Evolutionary conservation across 176 grass and related monocot species (phyloP), one percentile per base, ranked within the genome.

Genomic region (Dactylis glomerata): DNA sequence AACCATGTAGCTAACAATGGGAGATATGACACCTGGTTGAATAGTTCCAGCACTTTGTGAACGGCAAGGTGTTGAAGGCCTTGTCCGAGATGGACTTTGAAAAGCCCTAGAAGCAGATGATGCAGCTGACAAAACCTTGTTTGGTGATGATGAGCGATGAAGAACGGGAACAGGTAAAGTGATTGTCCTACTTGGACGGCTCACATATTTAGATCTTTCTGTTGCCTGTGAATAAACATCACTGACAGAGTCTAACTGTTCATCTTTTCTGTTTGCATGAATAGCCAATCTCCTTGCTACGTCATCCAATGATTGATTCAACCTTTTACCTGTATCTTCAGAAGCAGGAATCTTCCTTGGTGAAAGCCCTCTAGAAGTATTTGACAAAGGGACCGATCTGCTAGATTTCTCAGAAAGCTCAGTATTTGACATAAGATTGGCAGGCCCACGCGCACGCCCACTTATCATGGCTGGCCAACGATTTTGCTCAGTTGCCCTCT

Each of bases 21-120:
- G 75, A 30, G 74, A 73, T 36, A 38, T 10, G 73, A 66, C 84
- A 68, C 80, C 68, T 74, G 67, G 54, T 66, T 79, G 84, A 83
- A 49, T 79, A 68, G 51, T 79, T 80, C 52, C 82, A 88, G 79
- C 32, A 84, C 85, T 88, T 86, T 86, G 83, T 75, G 93, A 90
- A 82, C 73, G 69, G 22, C 69, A 79, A 71, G 96, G 89, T 82
- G 96, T 90, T 65, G 91, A 90, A 63, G 90, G 85, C 80, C 93
- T 94, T 75, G 69, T 74, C 74, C 79, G 78, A 34, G 87, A 85
- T 28, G 92, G 87, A 49, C 89, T 94, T n/a, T 87, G 91, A 64
- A 80, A 83, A 56, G 76, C 26, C 72, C 77, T 85, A 59, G 83
- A 91, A 65, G 57, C 28, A 54, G 51, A 86, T 36, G 87, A 71